Percentiles rank a stretch among this genome's conserved stretches.
Evolutionary conservation across 331 rosid genomes (phyloP).

Genomic region (Arachis monticola): DNA sequence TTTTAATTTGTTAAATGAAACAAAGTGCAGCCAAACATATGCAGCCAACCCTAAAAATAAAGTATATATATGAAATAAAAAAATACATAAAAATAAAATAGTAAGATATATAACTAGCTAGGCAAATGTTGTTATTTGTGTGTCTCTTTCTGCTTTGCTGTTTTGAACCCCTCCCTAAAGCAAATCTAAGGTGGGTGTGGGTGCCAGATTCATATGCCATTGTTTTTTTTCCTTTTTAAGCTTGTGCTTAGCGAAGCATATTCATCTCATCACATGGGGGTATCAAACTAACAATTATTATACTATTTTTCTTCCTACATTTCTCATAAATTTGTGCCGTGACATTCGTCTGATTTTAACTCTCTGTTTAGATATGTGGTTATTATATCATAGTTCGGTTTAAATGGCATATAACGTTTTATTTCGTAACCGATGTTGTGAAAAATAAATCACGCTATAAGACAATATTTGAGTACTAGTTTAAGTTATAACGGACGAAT

Average conservation of each 20-base stretch:
- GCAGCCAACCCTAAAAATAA: neutral
- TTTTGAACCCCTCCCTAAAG: slow-evolving; percentile 14
- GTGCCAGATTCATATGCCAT: slow-evolving; percentile 37
- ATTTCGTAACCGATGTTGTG: too few species aligned
- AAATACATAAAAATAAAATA: neutral
- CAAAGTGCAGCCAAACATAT: too few species aligned
- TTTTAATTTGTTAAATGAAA: neutral
- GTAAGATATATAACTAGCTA: neutral
- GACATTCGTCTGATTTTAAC: slow-evolving; percentile 49
- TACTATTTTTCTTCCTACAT: neutral
- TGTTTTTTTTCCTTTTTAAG: neutral
- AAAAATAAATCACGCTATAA: too few species aligned
- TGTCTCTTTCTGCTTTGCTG: neutral
- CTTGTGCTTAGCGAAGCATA: slow-evolving; percentile 21
- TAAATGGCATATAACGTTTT: too few species aligned
- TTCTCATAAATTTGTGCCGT: slow-evolving; percentile 53
- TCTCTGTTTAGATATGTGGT: slow-evolving; percentile 9
- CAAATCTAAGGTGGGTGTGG: slow-evolving; percentile 30
- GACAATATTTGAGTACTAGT: too few species aligned
- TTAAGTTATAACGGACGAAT: too few species aligned
- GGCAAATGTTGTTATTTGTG: neutral
- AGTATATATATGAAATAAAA: neutral
- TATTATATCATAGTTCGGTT: too few species aligned
- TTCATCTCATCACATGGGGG: slow-evolving; percentile 36
- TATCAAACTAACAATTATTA: slow-evolving; percentile 31